Percentiles rank a stretch among this genome's conserved stretches.
phyloP scores from a whole-genome alignment of 106 monocot genomes.

The Hemerocallis citrina region DNA sequence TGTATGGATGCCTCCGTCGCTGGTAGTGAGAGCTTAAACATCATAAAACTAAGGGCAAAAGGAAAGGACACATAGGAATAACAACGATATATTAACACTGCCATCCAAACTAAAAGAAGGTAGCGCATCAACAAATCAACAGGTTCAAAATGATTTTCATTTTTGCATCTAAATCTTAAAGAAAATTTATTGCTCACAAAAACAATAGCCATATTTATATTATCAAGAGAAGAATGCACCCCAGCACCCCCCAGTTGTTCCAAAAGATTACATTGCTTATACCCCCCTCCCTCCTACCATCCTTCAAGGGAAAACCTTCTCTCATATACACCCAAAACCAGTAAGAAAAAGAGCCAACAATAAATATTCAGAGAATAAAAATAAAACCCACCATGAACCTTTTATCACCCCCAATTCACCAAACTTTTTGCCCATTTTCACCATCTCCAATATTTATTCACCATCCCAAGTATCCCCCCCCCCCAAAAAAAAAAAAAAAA shows the following conservation, averaged over 20 bases:
- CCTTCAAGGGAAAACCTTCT: neutral
- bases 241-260: neutral
- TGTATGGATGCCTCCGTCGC: too few relatives aligned
- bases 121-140: too few relatives aligned
- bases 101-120: too few relatives aligned
- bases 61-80: too few relatives aligned
- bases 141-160: too few relatives aligned
- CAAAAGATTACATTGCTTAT: too few relatives aligned
- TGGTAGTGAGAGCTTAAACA: too few relatives aligned
- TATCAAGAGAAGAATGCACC: slow-evolving; percentile 4
- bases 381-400: neutral
- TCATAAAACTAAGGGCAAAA: too few relatives aligned
- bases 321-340: neutral
- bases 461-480: slow-evolving; percentile 1
- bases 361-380: neutral
- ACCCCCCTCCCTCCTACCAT: neutral
- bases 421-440: neutral
- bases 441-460: neutral
- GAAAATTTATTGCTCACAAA: neutral
- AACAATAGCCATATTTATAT: neutral
- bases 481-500: too few relatives aligned
- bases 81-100: too few relatives aligned
- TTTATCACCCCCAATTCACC: neutral
- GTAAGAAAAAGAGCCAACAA: neutral
- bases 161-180: too few relatives aligned